Base-by-base conservation (phyloP, 1,284 basidiomycete species). In the Ganoderma sp. region DNA sequence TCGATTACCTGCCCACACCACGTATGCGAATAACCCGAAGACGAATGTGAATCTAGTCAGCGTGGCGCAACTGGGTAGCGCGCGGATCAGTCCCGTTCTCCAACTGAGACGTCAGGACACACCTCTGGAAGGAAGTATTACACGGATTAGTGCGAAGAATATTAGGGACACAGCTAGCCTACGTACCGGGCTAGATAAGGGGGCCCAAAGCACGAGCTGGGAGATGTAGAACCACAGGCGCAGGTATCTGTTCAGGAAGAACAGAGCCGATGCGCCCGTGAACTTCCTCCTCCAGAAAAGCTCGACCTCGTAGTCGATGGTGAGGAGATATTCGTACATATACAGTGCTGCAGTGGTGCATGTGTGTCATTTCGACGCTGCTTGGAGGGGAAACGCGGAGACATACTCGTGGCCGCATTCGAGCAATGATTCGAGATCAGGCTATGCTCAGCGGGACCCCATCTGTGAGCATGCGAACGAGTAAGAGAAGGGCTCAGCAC, bases 321-420 rank as follows among this genome's bases (percentile, higher is more conserved):
- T 66, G 59, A 66, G 32, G 6, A 52, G 1, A 19, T 62, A 66
- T 6, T 66, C 65, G 52, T 66, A 66, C 14, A 66, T 39, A 22
- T 62, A 48, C 15, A 66, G n/a, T 17, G 43, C 65, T 66, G n/a
- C 10, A n/a, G 9, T 10, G 48, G 9, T 8, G 22, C n/a, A 17
- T 10, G n/a, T 22, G 10, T 12, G 48, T 50, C 8, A 50, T 22
- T 9, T 2, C 9, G 4, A 0, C 2, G 9, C 48, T 10, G 22
- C 3, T 8, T n/a, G 48, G 19, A 4, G 9, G 7, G 19, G 19
- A 19, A 19, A 50, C 10, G 48, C n/a, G 48, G 48, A 50, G 48
- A 50, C 48, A 9, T 3, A 50, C 48, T n/a, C n/a, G 48, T n/a
- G 22, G 48, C 48, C 9, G 22, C n/a, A 50, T 50, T 50, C n/a